Conservation (phyloP, 1,284 basidiomycete genomes). For the Sutorius eximius region DNA sequence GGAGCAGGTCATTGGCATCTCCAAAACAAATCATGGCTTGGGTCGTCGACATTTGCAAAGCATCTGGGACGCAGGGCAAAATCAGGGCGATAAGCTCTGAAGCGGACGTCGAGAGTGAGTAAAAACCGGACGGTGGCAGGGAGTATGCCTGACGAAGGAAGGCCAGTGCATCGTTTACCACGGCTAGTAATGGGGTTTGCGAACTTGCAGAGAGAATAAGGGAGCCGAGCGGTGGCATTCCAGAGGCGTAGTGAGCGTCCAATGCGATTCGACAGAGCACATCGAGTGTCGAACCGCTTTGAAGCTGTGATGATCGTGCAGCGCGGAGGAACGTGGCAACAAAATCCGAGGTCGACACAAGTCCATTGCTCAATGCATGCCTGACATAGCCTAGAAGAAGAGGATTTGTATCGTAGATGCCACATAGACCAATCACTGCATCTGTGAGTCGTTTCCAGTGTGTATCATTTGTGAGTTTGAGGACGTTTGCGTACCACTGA, state of each 20-base stretch:
- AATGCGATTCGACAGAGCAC: slow-evolving; percentile 64
- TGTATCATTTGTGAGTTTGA: slow-evolving; percentile 2
- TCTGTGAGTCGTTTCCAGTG: slow-evolving; percentile 42
- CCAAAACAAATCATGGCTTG: slow-evolving; percentile 56
- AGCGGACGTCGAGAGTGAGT: slow-evolving; percentile 57
- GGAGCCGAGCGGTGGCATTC: slow-evolving; percentile 51
- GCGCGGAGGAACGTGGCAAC: slow-evolving; percentile 53
- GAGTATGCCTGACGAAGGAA: slow-evolving; percentile 57
- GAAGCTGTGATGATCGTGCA: slow-evolving; percentile 47
- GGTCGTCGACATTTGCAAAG: slow-evolving; percentile 57
- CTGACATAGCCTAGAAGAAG: slow-evolving; percentile 62
- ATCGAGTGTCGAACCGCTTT: slow-evolving; percentile 63
- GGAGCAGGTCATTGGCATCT: slow-evolving; percentile 57
- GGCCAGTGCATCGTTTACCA: slow-evolving; percentile 58
- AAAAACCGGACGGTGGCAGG: slow-evolving; percentile 59
- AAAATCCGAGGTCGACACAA: slow-evolving; percentile 58
- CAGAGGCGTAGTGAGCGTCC: slow-evolving; percentile 59
- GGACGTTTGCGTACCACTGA: slow-evolving; percentile 46
- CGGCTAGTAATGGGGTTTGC: slow-evolving; percentile 48
- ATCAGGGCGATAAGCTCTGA: slow-evolving; percentile 63
- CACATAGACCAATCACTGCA: slow-evolving; percentile 63
- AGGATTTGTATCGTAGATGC: slow-evolving; percentile 63
- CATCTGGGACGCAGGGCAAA: slow-evolving; percentile 56
- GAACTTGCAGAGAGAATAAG: slow-evolving; percentile 51
- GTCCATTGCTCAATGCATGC: slow-evolving; percentile 52